Percentiles rank a stretch among this genome's conserved stretches.
Evolutionary conservation across 305 asterid species (phyloP).

Genomic region (Stenogyne calaminthoides): DNA sequence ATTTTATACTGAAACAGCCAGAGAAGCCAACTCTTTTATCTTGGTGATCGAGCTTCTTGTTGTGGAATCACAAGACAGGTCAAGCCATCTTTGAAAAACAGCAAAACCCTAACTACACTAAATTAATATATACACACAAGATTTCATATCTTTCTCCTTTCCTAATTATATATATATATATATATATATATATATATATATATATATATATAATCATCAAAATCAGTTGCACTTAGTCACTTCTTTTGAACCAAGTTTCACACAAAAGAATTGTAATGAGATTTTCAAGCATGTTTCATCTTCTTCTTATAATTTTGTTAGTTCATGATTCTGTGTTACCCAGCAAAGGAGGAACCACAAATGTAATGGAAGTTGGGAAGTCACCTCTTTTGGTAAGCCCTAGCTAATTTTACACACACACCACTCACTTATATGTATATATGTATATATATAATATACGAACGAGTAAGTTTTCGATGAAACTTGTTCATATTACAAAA

Average conservation of each 20-base stretch:
- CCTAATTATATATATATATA: background rate
- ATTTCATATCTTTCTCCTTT: slow-evolving; percentile 16
- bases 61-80: slow-evolving; percentile 56
- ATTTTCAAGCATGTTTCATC: slow-evolving; percentile 25
- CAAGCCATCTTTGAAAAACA: slow-evolving; percentile 28
- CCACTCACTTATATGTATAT: background rate
- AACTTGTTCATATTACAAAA: too few relatives aligned
- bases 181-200: too few relatives aligned
- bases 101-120: slow-evolving; percentile 12
- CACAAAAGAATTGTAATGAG: slow-evolving; percentile 23
- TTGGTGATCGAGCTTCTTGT: slow-evolving; percentile 55
- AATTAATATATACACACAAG: background rate
- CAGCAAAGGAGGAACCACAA: slow-evolving; percentile 25
- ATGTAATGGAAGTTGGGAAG: slow-evolving; percentile 26
- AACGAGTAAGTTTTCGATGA: too few relatives aligned
- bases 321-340: slow-evolving; percentile 19
- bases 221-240: slow-evolving; percentile 7
- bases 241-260: background rate
- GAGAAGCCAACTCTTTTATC: slow-evolving; percentile 48
- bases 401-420: background rate
- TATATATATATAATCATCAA: too few relatives aligned
- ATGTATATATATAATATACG: background rate
- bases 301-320: slow-evolving; percentile 24
- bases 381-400: slow-evolving; percentile 25
- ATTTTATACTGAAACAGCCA: slow-evolving; percentile 33